Evolutionary conservation across 108 stramenopile genomes (phyloP).

Genomic region (Mediolabrus comicus): DNA sequence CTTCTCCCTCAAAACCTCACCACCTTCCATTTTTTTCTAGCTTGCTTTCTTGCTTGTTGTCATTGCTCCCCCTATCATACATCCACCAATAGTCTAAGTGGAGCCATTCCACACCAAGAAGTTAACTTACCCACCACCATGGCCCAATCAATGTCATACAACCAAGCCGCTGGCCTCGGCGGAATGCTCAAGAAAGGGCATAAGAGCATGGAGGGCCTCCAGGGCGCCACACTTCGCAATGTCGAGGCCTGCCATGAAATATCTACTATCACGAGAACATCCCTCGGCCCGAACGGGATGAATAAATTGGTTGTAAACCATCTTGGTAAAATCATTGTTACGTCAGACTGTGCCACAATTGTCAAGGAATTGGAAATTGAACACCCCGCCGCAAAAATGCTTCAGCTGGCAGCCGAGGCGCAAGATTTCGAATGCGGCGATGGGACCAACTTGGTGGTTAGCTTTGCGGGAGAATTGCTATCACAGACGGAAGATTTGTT

Average conservation of each 20-base stretch:
- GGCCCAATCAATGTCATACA: slow-evolving; percentile 86
- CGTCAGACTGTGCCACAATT: slow-evolving; percentile 95
- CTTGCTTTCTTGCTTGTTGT: background rate
- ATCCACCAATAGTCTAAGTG: too few species aligned
- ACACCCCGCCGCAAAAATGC: slow-evolving; percentile 98
- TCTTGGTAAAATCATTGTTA: slow-evolving; percentile 97
- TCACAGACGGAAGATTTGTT: slow-evolving; percentile 90
- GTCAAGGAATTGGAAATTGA: slow-evolving; percentile 94
- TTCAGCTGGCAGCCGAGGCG: slow-evolving; percentile 89
- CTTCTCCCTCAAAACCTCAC: too few species aligned
- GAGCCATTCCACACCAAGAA: too few species aligned
- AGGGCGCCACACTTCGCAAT: slow-evolving; percentile 79
- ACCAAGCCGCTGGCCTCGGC: slow-evolving; percentile 80
- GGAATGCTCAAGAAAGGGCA: slow-evolving; percentile 91
- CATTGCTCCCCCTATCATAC: background rate
- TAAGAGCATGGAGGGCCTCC: slow-evolving; percentile 55
- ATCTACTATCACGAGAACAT: slow-evolving; percentile 89
- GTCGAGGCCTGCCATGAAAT: slow-evolving; percentile 95
- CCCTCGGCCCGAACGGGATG: slow-evolving; percentile 97
- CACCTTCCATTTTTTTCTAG: too few species aligned
- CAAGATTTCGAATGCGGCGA: slow-evolving; percentile 97
- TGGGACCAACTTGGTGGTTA: slow-evolving; percentile 92
- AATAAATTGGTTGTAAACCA: slow-evolving; percentile 99
- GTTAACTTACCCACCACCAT: slow-evolving; percentile 24
- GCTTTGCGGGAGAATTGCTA: slow-evolving; percentile 92